Conservation (phyloP, 108 stramenopile species). For the Epithemia pelagica region DNA sequence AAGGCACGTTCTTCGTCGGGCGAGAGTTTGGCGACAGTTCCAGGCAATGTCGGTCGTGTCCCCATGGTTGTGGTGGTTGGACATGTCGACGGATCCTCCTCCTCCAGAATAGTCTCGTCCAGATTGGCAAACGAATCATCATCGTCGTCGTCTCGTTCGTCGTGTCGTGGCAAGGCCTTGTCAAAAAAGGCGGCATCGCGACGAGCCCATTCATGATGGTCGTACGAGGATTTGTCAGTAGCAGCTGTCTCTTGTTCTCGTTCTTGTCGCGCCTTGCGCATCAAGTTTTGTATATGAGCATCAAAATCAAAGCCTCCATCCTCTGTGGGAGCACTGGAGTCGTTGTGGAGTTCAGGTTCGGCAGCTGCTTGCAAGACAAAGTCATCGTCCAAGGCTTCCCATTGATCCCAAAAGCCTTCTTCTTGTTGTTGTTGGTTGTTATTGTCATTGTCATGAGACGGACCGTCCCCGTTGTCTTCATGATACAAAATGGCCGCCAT, state of each 20-base stretch:
- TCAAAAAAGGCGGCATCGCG: slow-evolving; percentile 65
- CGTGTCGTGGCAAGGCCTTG: slow-evolving; percentile 37
- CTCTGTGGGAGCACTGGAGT: background rate
- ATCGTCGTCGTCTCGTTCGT: slow-evolving; percentile 34
- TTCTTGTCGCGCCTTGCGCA: slow-evolving; percentile 71
- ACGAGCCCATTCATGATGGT: slow-evolving; percentile 28
- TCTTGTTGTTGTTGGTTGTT: slow-evolving; percentile 47
- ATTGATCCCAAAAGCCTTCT: too few species aligned
- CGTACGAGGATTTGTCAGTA: slow-evolving; percentile 7
- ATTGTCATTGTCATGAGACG: slow-evolving; percentile 77
- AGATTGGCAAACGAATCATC: slow-evolving; percentile 44
- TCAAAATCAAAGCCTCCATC: slow-evolving; percentile 86
- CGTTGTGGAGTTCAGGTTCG: slow-evolving; percentile 43
- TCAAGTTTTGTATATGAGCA: slow-evolving; percentile 81
- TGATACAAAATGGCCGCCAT: slow-evolving; percentile 84
- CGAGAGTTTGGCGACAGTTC: slow-evolving; percentile 29
- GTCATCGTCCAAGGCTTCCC: slow-evolving; percentile 94
- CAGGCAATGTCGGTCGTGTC: slow-evolving; percentile 18
- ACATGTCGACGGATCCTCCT: too few species aligned
- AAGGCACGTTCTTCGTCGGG: slow-evolving; percentile 64
- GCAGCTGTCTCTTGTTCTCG: slow-evolving; percentile 25
- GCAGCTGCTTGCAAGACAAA: slow-evolving; percentile 85
- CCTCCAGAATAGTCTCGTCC: slow-evolving; percentile 21
- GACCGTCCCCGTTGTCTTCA: slow-evolving; percentile 80
- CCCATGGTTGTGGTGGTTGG: slow-evolving; percentile 7